Evolutionary conservation across 768 basidiomycete genomes (phyloP), one percentile per base, ranked within the genome.

Genomic region (Boletus rubescentipes): DNA sequence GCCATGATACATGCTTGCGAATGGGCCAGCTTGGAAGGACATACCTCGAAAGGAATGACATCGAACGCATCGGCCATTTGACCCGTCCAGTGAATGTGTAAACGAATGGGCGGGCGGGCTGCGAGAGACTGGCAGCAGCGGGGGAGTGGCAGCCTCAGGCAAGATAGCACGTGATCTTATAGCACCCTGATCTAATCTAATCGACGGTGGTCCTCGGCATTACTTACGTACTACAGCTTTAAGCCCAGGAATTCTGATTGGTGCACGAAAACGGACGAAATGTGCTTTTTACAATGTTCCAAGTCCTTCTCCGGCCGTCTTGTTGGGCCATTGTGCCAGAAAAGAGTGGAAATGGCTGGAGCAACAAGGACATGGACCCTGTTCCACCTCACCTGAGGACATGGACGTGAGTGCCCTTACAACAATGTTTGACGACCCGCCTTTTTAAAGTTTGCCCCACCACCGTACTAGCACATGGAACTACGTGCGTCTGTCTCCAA

Each of bases 21-120:
- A 51, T 46, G 39, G 30, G 15, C 29, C 8, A 15, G 9, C 26
- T 15, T 30, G 35, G 11, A 38, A 26, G 39, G 10, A 71, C 82
- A 51, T 46, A 88, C 91, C 75, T 89, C 86, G 75, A 79, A 93
- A 35, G 91, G 91, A 67, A 93, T 91, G 57, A 91, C 87, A 76
- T 93, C 91, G 69, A 93, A 93, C 18, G 89, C 82, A 69, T 89
- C 87, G 39, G 85, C 83, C 73, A 75, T 72, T 38, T 47, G 12
- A 11, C 35, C 6, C 32, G 34, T 44, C 26, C 44, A 20, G 7
- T 30, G 21, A 23, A 38, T 20, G 9, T 34, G 38, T 42, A 20
- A 32, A 32, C 31, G 26, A 44, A 12, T 7, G 44, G 5, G 52
- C 41, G 39, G 42, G 48, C 46, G 35, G 32, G 55, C 30, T 46